Evolutionary conservation across 1,139 yeast genomes (phyloP).

Genomic region (Lodderomyces beijingensis): DNA sequence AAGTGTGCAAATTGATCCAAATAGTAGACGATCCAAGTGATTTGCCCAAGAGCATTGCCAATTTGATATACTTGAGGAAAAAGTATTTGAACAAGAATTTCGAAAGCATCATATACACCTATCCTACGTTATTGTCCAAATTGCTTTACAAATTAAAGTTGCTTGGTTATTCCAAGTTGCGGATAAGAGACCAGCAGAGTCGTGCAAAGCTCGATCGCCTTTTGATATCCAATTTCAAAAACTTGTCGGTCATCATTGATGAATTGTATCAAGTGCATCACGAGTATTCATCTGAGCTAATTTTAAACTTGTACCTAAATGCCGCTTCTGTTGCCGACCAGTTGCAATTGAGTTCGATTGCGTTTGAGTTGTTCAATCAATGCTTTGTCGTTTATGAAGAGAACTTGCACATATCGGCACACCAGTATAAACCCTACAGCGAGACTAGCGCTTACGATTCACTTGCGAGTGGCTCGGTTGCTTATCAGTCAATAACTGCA

Average conservation of each 20-base stretch:
- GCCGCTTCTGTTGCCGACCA: constrained; percentile 76
- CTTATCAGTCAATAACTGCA: constrained; percentile 37
- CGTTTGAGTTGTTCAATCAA: constrained; percentile 89
- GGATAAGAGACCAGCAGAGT: constrained; percentile 2
- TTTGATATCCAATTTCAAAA: constrained; percentile 59
- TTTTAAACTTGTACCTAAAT: constrained; percentile 48
- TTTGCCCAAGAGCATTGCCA: constrained; percentile 43
- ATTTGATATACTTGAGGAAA: constrained; percentile 54
- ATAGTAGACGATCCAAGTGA: constrained; percentile 43
- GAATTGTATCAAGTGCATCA: constrained; percentile 56
- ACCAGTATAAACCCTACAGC: constrained; percentile 15
- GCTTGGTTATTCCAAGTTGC: constrained; percentile 28
- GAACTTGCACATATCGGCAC: constrained; percentile 31
- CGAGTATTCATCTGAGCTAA: constrained; percentile 45
- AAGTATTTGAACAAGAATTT: constrained; percentile 53
- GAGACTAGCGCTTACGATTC: constrained; percentile 34
- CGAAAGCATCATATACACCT: constrained; percentile 56
- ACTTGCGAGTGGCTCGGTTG: constrained; percentile 28
- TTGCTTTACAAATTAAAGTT: constrained; percentile 59
- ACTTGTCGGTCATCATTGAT: constrained; percentile 64
- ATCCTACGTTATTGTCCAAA: constrained; percentile 67
- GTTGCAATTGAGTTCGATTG: constrained; percentile 46
- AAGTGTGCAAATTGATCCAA: constrained; percentile 67
- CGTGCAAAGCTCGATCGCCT: constrained; percentile 19
- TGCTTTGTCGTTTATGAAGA: constrained; percentile 89